Base-by-base conservation (phyloP, 805 yeast genomes). In the Sugiyamaella americana region DNA sequence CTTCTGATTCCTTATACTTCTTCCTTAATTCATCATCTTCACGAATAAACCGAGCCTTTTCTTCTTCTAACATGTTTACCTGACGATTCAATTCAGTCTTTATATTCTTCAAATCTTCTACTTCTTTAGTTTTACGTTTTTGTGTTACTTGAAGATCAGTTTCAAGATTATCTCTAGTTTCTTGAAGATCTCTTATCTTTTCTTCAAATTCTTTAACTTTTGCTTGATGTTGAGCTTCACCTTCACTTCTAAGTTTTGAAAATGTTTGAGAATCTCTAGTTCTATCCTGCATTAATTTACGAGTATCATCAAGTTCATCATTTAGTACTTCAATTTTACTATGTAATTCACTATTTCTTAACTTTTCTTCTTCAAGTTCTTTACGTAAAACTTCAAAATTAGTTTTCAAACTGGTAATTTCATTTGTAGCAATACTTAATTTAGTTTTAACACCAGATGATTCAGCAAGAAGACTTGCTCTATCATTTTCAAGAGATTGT, bases 221-320 rank as follows among this genome's bases (percentile, higher is more conserved):
- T 2, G 58, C 53, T 29, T 72, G 74, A 37, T 76, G 73, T 34
- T 70, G 73, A 39, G 78, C 80, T 56, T 88, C 91, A 4, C 77
- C 73, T 39, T 87, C 95, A 40, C 77, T 63, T 23, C 89, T 59
- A 34, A 87, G 62, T 49, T 84, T 70, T 55, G 94, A 73, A 64
- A 88, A 76, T 0, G 87, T 79, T 1, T 80, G 70, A 0, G 87
- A 73, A 64, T 91, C 98, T 43, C 89, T 71, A 0, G 85, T 79
- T 50, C 95, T 76, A 58, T 88, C 96, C 58, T 82, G 93, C 2
- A 89, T 64, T 63, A 81, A 70, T 26, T 77, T 74, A 46, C 87
- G 75, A 3, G 85, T 70, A 48, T 89, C 97, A 8, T 75, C 69
- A n/a, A 91, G 66, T 58, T 89, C 96, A 47, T 87, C 95, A 54